Evolutionary conservation across 2,329 filamentous ascomycete species (phyloP), one percentile per base, ranked within the genome.

Genomic region (Dothidotthia symphoricarpi): DNA sequence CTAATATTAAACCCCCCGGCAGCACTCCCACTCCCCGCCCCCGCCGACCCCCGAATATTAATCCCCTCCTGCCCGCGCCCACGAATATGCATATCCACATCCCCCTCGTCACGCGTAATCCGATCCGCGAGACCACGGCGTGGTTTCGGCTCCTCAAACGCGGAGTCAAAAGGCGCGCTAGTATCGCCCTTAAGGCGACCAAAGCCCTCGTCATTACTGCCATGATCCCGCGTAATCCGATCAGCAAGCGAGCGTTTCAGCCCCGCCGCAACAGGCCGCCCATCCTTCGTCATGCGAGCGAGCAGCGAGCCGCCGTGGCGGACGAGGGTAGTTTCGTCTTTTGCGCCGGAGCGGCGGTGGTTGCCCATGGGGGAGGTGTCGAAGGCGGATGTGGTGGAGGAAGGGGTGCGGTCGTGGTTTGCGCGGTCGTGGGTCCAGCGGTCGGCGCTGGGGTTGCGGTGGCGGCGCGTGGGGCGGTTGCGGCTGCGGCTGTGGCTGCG

Each of bases 261-360:
- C n/a, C n/a, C n/a, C 17, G 53, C 36, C 6, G 38, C 31, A 12
- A 63, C 26, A 11, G 60, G 60, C 24, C 53, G 49, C 25, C 61
- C 61, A 29, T 64, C 50, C 41, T 64, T 65, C 8, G 61, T 65
- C 61, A 65, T 65, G 34, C 61, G 53, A 1, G 54, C 49, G 10
- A 63, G 41, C 17, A 65, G 39, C 10, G 57, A 61, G 12, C 52
- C 55, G 34, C 51, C 51, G 27, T 50, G 44, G 12, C 52, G 54
- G 34, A 49, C 51, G 27, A 49, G 44, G 12, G 49, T 46, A n/a
- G 57, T 53, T 27, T 59, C 60, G 30, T 72, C 70, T 15, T 66
- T 57, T 3, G 70, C 71, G 33, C 70, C 69, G 24, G 66, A 67
- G 15, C 72, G 66, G 19, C 67, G 68, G 47, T 75, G 70, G 34